phyloP scores from a whole-genome alignment of 2,329 filamentous ascomycete species.

The Emydomyces testavorans region DNA sequence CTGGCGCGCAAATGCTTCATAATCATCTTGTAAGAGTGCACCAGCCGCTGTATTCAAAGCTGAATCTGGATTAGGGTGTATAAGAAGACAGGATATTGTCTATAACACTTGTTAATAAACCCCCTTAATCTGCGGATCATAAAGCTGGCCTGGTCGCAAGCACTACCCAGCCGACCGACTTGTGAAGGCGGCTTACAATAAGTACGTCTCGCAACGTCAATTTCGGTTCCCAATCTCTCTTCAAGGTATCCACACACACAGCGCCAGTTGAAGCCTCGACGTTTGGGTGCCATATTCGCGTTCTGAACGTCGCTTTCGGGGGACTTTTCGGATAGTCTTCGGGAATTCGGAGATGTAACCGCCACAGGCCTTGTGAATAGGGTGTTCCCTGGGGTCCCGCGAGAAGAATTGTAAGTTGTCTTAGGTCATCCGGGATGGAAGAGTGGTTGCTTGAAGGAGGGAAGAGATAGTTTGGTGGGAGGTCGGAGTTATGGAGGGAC shows the following conservation, averaged over 20 bases:
- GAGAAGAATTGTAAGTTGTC: slow-evolving; percentile 46
- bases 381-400: slow-evolving; percentile 50
- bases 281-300: slow-evolving; percentile 54
- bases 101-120: slow-evolving; percentile 14
- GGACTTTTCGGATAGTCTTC: slow-evolving; percentile 42
- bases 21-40: slow-evolving; percentile 48
- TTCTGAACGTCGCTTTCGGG: slow-evolving; percentile 48
- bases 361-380: slow-evolving; percentile 49
- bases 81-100: slow-evolving; percentile 52
- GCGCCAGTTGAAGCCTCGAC: slow-evolving; percentile 51
- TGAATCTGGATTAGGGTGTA: slow-evolving; percentile 53
- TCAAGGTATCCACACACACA: slow-evolving; percentile 54
- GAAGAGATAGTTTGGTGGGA: slow-evolving; percentile 53
- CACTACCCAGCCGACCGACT: not conserved
- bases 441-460: slow-evolving; percentile 31
- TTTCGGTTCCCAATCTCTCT: slow-evolving; percentile 49
- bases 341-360: slow-evolving; percentile 49
- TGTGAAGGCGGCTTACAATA: slow-evolving; percentile 27
- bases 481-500: slow-evolving; percentile 42
- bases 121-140: not conserved
- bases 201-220: slow-evolving; percentile 50
- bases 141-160: not conserved
- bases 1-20: slow-evolving; percentile 44
- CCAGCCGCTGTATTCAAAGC: slow-evolving; percentile 52
- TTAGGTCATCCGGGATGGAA: slow-evolving; percentile 42